A percentile compares a stretch with the other conserved stretches of the same genome.
These are phyloP conservation scores for Neofusicoccum sp. DNA, from an alignment of 2,329 filamentous ascomycete genomes.

Conservation along the genomic window DNA sequence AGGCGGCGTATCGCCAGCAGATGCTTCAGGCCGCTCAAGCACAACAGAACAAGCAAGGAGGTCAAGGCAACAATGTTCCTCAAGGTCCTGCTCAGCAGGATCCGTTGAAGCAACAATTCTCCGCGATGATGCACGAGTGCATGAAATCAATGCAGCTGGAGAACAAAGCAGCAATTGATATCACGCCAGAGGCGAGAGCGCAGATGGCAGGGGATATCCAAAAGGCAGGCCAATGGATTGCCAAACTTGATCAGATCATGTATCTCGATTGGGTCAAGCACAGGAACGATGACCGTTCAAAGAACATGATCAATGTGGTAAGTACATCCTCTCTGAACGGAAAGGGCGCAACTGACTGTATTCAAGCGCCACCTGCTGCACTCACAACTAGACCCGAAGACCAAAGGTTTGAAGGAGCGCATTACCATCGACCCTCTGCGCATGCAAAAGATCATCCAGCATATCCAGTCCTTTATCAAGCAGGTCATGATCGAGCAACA, in stretches of 20 bases:
- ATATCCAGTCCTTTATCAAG: constrained; percentile 29
- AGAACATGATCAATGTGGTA: constrained; percentile 2
- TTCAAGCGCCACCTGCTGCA: constrained; percentile 4
- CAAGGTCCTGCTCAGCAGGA: constrained; percentile 12
- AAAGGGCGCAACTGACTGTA: background rate
- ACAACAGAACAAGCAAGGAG: background rate
- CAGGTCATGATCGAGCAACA: constrained; percentile 21
- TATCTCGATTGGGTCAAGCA: constrained; percentile 8
- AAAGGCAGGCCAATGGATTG: background rate
- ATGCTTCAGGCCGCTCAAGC: constrained; percentile 20
- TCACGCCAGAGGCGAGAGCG: constrained; percentile 26
- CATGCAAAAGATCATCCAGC: constrained; percentile 13
- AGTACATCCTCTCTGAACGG: background rate
- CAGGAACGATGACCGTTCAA: background rate
- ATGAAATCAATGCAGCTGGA: constrained; percentile 27
- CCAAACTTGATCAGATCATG: constrained; percentile 14
- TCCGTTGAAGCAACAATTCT: constrained; percentile 24
- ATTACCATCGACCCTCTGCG: background rate
- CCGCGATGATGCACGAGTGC: constrained; percentile 30
- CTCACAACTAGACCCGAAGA: constrained; percentile 4
- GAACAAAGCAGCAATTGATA: constrained; percentile 23
- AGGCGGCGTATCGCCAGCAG: constrained; percentile 20
- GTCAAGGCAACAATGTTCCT: background rate
- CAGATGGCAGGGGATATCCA: constrained; percentile 25
- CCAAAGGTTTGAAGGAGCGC: background rate